Evolutionary conservation across 2,329 filamentous ascomycete species (phyloP), one percentile per base, ranked within the genome.

Genomic region (Aureobasidium vineae): DNA sequence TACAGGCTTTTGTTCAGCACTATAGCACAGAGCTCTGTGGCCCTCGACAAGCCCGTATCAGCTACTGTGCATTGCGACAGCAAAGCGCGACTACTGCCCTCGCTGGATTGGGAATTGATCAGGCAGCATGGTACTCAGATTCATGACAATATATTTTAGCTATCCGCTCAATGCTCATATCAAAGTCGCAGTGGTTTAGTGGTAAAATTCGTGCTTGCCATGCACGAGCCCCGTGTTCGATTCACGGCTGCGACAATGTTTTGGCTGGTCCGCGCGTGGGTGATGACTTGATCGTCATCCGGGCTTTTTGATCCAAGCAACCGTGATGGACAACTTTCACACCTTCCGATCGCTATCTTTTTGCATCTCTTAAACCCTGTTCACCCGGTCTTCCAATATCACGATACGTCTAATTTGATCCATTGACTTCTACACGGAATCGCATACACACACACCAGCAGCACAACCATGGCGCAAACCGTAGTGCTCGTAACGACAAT

Each of bases 401-500:
- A 2, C 38, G 21, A 33, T 10, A n/a, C 19, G 13, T 11, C 16
- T 11, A 36, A n/a, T n/a, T 28, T 36, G 11, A 19, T 38, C 13
- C 21, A 40, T 40, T 41, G 11, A 23, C 13, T 11, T 19, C 5
- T 7, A 1, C n/a, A 10, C 40, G n/a, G 26, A 26, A 45, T 19
- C 21, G 36, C 16, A 41, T 4, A 16, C 21, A n/a, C 43, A 6
- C 15, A 21, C 28, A n/a, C 8, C 41, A 36, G 19, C 5, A 36
- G 10, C 41, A 49, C 36, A 28, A 50, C 26, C 31, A 94, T 95
- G 91, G 83, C 90, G 33, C 92, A 90, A 67, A 87, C 91, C 72
- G 86, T 97, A 67, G 81, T 88, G 11, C 85, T 97, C 61, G 90
- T 96, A 71, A 97, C 94, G 67, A 88, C 89, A 65, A 91, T 97